A percentile compares a stretch with the other conserved stretches of the same genome.
Conservation (phyloP, 495 filamentous ascomycete genomes). For the Bryoglossum gracile region DNA sequence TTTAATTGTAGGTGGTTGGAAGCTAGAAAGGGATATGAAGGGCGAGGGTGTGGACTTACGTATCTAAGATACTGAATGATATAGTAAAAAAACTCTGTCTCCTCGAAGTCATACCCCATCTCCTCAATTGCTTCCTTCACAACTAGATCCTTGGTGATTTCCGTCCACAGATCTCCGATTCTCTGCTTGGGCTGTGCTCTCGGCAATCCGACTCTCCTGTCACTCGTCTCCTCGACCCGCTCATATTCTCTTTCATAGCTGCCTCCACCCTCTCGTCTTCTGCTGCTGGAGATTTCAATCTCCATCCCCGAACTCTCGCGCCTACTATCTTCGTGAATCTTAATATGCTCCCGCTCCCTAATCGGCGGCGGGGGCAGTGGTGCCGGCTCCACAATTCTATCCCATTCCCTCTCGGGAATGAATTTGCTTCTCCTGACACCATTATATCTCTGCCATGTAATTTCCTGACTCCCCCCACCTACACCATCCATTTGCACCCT, state of each 20-base stretch:
- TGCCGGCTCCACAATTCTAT: slow-evolving; percentile 1
- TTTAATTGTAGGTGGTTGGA: too few species aligned
- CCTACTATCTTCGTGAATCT: slow-evolving; percentile 8
- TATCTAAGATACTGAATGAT: slow-evolving; percentile 85
- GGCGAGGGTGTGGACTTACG: slow-evolving; percentile 45
- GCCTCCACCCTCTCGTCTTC: slow-evolving; percentile 1
- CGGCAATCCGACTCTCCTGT: slow-evolving; percentile 34
- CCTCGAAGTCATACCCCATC: slow-evolving; percentile 82
- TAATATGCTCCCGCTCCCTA: slow-evolving; percentile 9
- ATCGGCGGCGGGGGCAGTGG: slow-evolving; percentile 2
- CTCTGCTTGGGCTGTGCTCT: slow-evolving; percentile 33
- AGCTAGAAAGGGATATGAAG: too few species aligned
- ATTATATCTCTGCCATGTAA: slow-evolving; percentile 70
- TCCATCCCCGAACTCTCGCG: slow-evolving; percentile 14
- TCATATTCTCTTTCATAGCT: slow-evolving; percentile 29
- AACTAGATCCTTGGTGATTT: slow-evolving; percentile 92
- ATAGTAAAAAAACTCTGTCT: slow-evolving; percentile 85
- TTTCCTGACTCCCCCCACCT: slow-evolving; percentile 57
- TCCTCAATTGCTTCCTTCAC: slow-evolving; percentile 79
- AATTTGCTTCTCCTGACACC: slow-evolving; percentile 65
- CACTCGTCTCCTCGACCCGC: slow-evolving; percentile 35
- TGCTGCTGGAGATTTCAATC: slow-evolving; percentile 18
- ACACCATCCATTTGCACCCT: slow-evolving; percentile 68
- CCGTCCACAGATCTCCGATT: slow-evolving; percentile 78
- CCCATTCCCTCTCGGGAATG: slow-evolving; percentile 43